Base-by-base conservation (phyloP, 441 rosid genomes). In the Mallotus repandus region DNA sequence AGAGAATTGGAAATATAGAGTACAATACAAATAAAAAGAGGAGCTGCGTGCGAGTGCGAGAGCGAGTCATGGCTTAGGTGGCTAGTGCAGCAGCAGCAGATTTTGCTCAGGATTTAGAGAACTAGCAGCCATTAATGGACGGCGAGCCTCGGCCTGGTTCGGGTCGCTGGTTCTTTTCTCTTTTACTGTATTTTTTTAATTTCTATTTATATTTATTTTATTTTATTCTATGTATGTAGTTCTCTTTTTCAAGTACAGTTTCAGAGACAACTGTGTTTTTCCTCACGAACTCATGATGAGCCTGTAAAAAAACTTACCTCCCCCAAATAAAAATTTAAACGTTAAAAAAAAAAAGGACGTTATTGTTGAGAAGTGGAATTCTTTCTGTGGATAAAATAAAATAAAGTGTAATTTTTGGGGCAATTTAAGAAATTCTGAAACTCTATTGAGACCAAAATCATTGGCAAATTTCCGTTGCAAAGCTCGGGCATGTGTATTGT, bases 181-280 rank as follows among this genome's bases (percentile, higher is more conserved):
- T 38, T 38, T 38, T 38, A 38, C 41, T 38, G 6, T 38, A 38
- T 38, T 38, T 38, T 38, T 38, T 38, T 38, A 29, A 29, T n/a
- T 56, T 49, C 41, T 14, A 9, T 71, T 60, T 9, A 4, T 16
- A 0, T 59, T 5, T n/a, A 18, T 50, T n/a, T 2, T 60, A 10
- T 61, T 11, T 46, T 58, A 4, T 58, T 50, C 29, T 0, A 3
- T 0, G 46, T 49, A 8, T 61, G 56, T 18, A 18, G 25, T 16
- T 11, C 45, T 13, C 4, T 11, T n/a, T 65, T 65, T 9, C 2
- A 45, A 7, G 13, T 49, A 45, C 7, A 32, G 71, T 50, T 66
- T 25, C 59, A 66, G 67, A 74, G 67, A 74, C 71, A 74, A 32
- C 58, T 57, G 70, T 63, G 15, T 55, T 18, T 38, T 38, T 38